A percentile compares a stretch with the other conserved stretches of the same genome.
Evolutionary conservation across 2,329 filamentous ascomycete genomes (phyloP).

Genomic region (Beauveria scarabaeidicola): DNA sequence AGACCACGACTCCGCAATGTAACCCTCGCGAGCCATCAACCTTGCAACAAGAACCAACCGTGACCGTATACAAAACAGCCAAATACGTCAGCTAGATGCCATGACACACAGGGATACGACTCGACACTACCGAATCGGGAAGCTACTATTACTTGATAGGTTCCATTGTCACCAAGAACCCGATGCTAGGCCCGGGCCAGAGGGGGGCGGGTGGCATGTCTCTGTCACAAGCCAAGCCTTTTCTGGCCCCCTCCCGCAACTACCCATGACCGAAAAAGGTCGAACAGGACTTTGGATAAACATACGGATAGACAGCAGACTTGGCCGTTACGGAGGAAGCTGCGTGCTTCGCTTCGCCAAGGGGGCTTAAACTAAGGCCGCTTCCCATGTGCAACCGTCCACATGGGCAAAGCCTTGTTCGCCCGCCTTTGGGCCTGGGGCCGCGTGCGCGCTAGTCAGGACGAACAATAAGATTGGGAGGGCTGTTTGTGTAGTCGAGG

Average conservation of each 20-base stretch:
- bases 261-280: neutral
- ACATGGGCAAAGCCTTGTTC: neutral
- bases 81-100: neutral
- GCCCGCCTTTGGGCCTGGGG: neutral
- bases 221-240: neutral
- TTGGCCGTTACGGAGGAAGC: neutral
- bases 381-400: conserved; percentile 1
- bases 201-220: neutral
- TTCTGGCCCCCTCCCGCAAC: neutral
- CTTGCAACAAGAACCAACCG: neutral
- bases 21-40: neutral
- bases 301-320: neutral
- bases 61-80: neutral
- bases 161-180: neutral
- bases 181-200: neutral
- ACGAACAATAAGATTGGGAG: neutral
- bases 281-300: neutral
- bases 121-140: conserved; percentile 4
- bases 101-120: neutral
- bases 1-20: neutral
- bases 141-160: neutral
- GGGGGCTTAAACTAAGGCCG: neutral
- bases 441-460: neutral
- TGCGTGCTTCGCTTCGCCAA: neutral
- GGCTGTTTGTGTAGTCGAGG: neutral